phyloP scores from a whole-genome alignment of 768 basidiomycete species.

The Tylopilus rubrobrunneus region DNA sequence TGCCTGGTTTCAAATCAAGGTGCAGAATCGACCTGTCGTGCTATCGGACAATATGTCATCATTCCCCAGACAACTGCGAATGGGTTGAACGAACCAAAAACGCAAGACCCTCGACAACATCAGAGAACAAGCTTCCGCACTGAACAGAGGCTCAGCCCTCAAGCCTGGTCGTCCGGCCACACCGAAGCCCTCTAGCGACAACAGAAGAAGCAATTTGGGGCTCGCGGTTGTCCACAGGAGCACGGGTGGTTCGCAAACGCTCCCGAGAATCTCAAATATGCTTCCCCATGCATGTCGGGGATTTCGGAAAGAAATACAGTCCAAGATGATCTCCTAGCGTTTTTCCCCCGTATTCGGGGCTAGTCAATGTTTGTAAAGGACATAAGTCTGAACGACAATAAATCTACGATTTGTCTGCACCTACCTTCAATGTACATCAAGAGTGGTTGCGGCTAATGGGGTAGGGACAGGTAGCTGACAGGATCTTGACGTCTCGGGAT shows the following conservation, averaged over 20 bases:
- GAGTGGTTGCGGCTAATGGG: too few relatives aligned
- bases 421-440: too few relatives aligned
- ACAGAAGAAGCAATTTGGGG: too few relatives aligned
- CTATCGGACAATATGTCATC: constrained; percentile 34
- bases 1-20: constrained; percentile 91
- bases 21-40: constrained; percentile 85
- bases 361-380: too few relatives aligned
- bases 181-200: constrained; percentile 21
- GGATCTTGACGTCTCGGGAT: too few relatives aligned
- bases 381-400: too few relatives aligned
- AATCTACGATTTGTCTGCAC: too few relatives aligned
- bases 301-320: too few relatives aligned
- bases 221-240: constrained; percentile 22
- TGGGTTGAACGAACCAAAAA: constrained; percentile 62
- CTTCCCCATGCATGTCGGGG: constrained; percentile 57
- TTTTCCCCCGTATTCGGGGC: too few relatives aligned
- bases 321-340: too few relatives aligned
- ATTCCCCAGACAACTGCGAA: not conserved
- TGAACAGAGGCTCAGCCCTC: constrained; percentile 81
- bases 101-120: constrained; percentile 80
- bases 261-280: constrained; percentile 88
- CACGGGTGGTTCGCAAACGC: constrained; percentile 67
- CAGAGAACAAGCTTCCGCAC: constrained; percentile 77
- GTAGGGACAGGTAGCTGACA: too few relatives aligned
- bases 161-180: constrained; percentile 34